Percentiles rank a stretch among this genome's conserved stretches.
Conservation (phyloP, 2,329 filamentous ascomycete species). For the Neofusicoccum sp. region DNA sequence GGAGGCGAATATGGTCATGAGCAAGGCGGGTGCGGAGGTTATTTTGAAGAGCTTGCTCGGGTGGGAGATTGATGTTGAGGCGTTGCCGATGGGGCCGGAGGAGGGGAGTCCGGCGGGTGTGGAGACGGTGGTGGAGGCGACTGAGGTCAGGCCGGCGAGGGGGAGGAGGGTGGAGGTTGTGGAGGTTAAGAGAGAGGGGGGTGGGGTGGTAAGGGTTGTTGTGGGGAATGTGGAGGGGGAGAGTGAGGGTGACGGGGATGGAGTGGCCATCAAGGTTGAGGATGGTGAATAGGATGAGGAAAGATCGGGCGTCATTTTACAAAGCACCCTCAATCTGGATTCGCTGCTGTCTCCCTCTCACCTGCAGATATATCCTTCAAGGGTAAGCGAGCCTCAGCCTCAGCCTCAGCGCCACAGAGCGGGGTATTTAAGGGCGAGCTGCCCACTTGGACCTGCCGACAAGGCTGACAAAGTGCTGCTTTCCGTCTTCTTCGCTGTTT, state of each 20-base stretch:
- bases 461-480: no score
- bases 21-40: constrained; percentile 81
- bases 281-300: no score
- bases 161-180: constrained; percentile 43
- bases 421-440: no score
- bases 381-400: no score
- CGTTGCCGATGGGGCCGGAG: constrained; percentile 72
- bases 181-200: constrained; percentile 22
- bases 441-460: no score
- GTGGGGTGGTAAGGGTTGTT: neutral
- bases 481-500: no score
- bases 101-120: constrained; percentile 65
- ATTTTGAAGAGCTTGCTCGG: constrained; percentile 75
- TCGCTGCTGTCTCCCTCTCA: no score
- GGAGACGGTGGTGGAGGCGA: constrained; percentile 77
- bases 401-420: no score
- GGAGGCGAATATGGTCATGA: constrained; percentile 88
- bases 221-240: neutral
- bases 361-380: no score
- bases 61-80: constrained; percentile 75
- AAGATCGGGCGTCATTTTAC: no score
- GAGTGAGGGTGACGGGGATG: neutral
- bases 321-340: no score
- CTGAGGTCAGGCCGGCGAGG: constrained; percentile 57
- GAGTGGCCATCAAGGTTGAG: no score